Evolutionary conservation across 345 rosid genomes (phyloP).

Genomic region (Hirschfeldia incana): DNA sequence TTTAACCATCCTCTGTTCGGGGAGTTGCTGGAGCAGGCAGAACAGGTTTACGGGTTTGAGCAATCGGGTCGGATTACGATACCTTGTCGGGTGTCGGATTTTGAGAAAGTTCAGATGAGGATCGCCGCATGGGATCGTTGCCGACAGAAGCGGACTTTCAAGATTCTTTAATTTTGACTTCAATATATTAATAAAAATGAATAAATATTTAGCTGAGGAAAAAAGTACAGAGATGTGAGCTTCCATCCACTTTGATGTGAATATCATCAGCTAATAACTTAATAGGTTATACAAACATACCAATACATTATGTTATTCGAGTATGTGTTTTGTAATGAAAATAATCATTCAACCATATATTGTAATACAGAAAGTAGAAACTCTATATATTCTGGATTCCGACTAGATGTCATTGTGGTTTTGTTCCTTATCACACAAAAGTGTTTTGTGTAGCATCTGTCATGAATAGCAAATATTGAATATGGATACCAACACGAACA

Average conservation of each 20-base stretch:
- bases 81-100: conserved; percentile 75
- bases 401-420: not conserved
- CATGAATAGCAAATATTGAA: not conserved
- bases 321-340: not conserved
- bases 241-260: conserved; percentile 11
- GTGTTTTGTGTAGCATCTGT: conserved; percentile 12
- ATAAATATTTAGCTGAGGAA: not conserved
- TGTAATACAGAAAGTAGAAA: not conserved
- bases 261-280: not conserved
- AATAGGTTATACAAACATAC: conserved; percentile 10
- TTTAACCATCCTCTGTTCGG: conserved; percentile 87
- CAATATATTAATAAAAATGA: not conserved
- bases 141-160: conserved; percentile 32
- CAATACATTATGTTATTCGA: not conserved
- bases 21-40: conserved; percentile 68
- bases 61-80: conserved; percentile 75
- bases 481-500: conserved; percentile 5
- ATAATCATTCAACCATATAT: not conserved
- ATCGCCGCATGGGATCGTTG: conserved; percentile 61
- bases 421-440: not conserved
- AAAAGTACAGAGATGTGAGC: not conserved
- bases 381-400: not conserved
- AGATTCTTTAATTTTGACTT: conserved; percentile 26
- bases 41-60: conserved; percentile 69
- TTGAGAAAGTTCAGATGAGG: conserved; percentile 75